These are phyloP conservation scores for Limtongozyma cylindracea DNA, from an alignment of 805 yeast genomes.

Conservation along the genomic window DNA sequence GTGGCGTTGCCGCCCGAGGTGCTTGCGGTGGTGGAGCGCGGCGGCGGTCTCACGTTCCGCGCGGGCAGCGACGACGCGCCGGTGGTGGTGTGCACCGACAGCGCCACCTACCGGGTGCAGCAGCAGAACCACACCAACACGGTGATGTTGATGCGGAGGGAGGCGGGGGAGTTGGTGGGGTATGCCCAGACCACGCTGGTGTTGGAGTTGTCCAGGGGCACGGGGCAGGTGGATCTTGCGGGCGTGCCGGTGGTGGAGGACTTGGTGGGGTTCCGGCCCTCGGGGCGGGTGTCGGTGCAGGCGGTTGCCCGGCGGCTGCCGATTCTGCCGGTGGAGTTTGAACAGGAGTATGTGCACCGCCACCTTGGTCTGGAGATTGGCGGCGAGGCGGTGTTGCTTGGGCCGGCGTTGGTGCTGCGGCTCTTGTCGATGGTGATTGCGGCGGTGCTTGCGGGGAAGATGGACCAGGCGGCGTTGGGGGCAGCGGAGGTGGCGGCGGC, in stretches of 20 bases:
- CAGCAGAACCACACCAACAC: slow-evolving; percentile 79
- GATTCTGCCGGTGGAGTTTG: slow-evolving; percentile 28
- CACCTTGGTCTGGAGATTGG: slow-evolving; percentile 29
- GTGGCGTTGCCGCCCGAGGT: slow-evolving; percentile 27
- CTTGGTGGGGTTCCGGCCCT: no score
- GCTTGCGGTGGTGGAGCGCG: slow-evolving; percentile 8
- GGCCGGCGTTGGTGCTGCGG: slow-evolving; percentile 5
- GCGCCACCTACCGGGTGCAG: slow-evolving; percentile 35
- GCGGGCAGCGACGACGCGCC: slow-evolving; percentile 2
- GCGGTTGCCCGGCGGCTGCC: slow-evolving; percentile 19
- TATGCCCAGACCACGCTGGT: slow-evolving; percentile 8
- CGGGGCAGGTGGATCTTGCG: slow-evolving; percentile 8
- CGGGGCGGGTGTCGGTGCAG: slow-evolving; percentile 5
- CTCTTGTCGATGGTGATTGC: slow-evolving; percentile 7
- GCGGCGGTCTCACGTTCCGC: slow-evolving; percentile 2
- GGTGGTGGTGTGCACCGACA: slow-evolving; percentile 34
- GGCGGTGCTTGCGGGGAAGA: slow-evolving; percentile 5
- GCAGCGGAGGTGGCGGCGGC: no score
- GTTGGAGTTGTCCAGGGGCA: slow-evolving; percentile 8
- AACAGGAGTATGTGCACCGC: slow-evolving; percentile 20
- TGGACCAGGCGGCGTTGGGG: no score
- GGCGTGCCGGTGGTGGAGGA: slow-evolving; percentile 7
- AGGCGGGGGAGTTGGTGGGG: slow-evolving; percentile 7
- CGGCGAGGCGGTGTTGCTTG: slow-evolving; percentile 12
- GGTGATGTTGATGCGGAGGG: slow-evolving; percentile 21